Conservation (phyloP, 2,329 filamentous ascomycete species). For the Ascochyta viciae-villosae region DNA sequence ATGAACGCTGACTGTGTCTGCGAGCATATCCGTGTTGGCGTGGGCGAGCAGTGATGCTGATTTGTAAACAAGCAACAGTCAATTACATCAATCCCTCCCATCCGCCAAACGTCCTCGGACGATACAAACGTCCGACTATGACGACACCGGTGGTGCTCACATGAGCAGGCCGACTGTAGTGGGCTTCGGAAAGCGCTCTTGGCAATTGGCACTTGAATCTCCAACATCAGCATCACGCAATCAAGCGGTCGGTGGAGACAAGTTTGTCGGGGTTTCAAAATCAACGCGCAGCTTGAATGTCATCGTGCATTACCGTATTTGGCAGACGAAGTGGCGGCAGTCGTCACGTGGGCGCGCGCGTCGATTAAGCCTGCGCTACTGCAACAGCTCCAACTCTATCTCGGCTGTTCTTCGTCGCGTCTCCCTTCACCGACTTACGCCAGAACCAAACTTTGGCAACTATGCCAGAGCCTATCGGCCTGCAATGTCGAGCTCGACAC, state of each 20-base stretch:
- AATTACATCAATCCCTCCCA: not conserved
- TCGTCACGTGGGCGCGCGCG: constrained; percentile 27
- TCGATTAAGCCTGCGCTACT: constrained; percentile 23
- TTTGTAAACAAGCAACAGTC: constrained; percentile 10
- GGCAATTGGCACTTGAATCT: not conserved
- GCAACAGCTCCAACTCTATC: constrained; percentile 30
- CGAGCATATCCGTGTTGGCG: constrained; percentile 13
- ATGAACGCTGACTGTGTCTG: constrained; percentile 16
- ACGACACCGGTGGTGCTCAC: constrained; percentile 17
- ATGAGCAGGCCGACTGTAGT: constrained; percentile 6
- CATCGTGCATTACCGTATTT: constrained; percentile 18
- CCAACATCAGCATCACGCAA: constrained; percentile 8
- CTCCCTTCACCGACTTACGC: constrained; percentile 24
- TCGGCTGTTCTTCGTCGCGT: constrained; percentile 21
- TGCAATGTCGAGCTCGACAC: constrained; percentile 18
- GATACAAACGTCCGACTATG: constrained; percentile 21
- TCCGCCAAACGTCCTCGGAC: constrained; percentile 11
- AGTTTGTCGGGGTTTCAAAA: not conserved
- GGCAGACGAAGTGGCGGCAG: constrained; percentile 8
- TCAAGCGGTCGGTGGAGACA: constrained; percentile 2
- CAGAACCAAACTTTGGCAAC: constrained; percentile 15
- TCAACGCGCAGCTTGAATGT: constrained; percentile 12
- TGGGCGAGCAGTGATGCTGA: constrained; percentile 7
- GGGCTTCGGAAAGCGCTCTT: constrained; percentile 2
- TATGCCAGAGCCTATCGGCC: constrained; percentile 13